Evolutionary conservation across 1,284 basidiomycete genomes (phyloP).

Genomic region (Singerocomus rubriflavus): DNA sequence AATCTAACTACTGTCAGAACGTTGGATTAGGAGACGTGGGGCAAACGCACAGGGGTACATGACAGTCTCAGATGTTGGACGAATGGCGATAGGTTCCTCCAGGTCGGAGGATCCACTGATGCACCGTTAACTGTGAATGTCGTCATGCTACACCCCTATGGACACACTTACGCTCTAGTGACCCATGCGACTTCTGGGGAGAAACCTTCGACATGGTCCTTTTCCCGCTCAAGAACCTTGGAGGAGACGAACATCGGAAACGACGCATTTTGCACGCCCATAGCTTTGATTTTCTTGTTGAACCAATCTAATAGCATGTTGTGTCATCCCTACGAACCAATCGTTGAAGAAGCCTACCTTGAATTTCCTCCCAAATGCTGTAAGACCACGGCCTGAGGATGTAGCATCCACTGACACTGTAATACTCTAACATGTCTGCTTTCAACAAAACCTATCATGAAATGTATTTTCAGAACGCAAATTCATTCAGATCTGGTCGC

Average conservation of each 20-base stretch:
- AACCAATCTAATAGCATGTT: conserved; percentile 73
- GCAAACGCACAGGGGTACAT: conserved; percentile 87
- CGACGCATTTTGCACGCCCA: conserved; percentile 96
- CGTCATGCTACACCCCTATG: not conserved
- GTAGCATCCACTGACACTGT: conserved; percentile 98
- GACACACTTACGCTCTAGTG: conserved; percentile 77
- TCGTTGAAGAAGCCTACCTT: conserved; percentile 61
- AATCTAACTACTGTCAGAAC: conserved; percentile 47
- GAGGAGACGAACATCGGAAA: conserved; percentile 99
- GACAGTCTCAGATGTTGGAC: conserved; percentile 96
- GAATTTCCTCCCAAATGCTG: conserved; percentile 95
- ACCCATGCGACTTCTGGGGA: conserved; percentile 99
- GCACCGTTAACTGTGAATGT: not conserved
- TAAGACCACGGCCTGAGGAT: conserved; percentile 98
- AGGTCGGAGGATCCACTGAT: conserved; percentile 86
- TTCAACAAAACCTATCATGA: conserved; percentile 83
- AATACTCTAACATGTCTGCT: conserved; percentile 99
- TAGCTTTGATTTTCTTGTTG: conserved; percentile 87
- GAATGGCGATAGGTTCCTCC: conserved; percentile 96
- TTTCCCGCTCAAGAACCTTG: conserved; percentile 93
- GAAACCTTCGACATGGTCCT: conserved; percentile 99
- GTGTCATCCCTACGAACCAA: conserved; percentile 1
- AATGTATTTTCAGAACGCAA: conserved; percentile 4
- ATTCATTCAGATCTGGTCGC: not conserved
- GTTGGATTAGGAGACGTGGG: not conserved